phyloP scores from a whole-genome alignment of 2,329 filamentous ascomycete genomes.

The Leptographium flavum region DNA sequence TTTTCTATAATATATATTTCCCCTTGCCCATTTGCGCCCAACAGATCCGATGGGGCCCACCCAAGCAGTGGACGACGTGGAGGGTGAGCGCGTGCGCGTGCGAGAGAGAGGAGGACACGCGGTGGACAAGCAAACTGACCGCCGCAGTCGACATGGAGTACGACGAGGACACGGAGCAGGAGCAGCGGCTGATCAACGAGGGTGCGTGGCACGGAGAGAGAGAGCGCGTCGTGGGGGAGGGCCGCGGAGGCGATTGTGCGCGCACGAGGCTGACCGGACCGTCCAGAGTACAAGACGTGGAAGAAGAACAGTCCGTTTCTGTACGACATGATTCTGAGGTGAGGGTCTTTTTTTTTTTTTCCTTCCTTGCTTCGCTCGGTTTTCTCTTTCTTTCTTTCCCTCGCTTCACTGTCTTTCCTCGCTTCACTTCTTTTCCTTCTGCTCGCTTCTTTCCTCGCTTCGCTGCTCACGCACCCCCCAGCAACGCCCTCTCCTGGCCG shows the following conservation, averaged over 20 bases:
- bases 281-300: slow-evolving; percentile 93
- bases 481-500: slow-evolving; percentile 91
- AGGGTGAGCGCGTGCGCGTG: slow-evolving; percentile 21
- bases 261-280: not conserved
- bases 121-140: not conserved
- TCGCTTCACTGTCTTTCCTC: not conserved
- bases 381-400: not conserved
- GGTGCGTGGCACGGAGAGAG: slow-evolving; percentile 30
- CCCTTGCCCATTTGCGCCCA: too few species aligned
- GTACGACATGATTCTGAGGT: slow-evolving; percentile 92
- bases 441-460: not conserved
- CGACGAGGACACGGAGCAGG: slow-evolving; percentile 57
- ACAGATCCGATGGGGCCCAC: slow-evolving; percentile 28
- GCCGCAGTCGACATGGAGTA: slow-evolving; percentile 32
- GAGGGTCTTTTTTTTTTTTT: slow-evolving; percentile 6
- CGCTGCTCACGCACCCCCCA: slow-evolving; percentile 18
- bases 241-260: not conserved
- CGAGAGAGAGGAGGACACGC: not conserved
- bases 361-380: not conserved
- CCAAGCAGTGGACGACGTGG: slow-evolving; percentile 33
- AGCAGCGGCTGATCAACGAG: slow-evolving; percentile 90
- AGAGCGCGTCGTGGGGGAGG: not conserved
- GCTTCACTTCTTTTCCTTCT: too few species aligned
- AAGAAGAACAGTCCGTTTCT: slow-evolving; percentile 99
- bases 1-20: too few species aligned